Percentiles rank a stretch among this genome's conserved stretches.
Evolutionary conservation across 495 filamentous ascomycete species (phyloP).

Genomic region (Annulohypoxylon stygium): DNA sequence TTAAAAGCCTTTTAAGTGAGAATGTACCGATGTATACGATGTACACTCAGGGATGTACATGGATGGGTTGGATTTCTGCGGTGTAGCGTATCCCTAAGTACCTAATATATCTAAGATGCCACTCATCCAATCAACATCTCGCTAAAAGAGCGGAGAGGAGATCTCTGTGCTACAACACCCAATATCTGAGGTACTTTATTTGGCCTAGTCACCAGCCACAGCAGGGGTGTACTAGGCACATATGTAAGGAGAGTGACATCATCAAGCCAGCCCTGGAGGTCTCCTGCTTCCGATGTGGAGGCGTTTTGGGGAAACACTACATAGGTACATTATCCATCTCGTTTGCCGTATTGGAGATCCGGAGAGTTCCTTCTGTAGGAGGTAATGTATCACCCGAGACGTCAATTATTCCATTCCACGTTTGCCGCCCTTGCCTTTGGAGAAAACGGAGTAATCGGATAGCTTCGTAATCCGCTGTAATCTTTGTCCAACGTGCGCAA

Average conservation of each 20-base stretch:
- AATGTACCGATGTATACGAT: not conserved
- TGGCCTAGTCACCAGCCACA: slow-evolving; percentile 25
- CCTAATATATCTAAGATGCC: not conserved
- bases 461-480: not conserved
- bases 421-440: slow-evolving; percentile 35
- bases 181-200: slow-evolving; percentile 28
- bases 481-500: not conserved
- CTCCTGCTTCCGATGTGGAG: slow-evolving; percentile 31
- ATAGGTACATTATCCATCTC: not conserved
- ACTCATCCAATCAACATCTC: not conserved
- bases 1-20: not conserved
- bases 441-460: not conserved
- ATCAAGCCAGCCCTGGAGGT: slow-evolving; percentile 18
- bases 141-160: slow-evolving; percentile 32
- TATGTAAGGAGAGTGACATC: slow-evolving; percentile 37
- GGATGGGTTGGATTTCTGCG: slow-evolving; percentile 26
- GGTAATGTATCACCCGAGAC: slow-evolving; percentile 18
- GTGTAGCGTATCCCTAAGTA: slow-evolving; percentile 8
- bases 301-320: slow-evolving; percentile 26
- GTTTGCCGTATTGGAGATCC: slow-evolving; percentile 16
- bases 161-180: slow-evolving; percentile 34
- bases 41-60: not conserved
- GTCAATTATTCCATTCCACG: slow-evolving; percentile 1
- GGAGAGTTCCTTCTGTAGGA: slow-evolving; percentile 18
- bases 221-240: not conserved